Percentiles rank a stretch among this genome's conserved stretches.
Evolutionary conservation across 257 asterid genomes (phyloP).

Genomic region (Coffea eugenioides): DNA sequence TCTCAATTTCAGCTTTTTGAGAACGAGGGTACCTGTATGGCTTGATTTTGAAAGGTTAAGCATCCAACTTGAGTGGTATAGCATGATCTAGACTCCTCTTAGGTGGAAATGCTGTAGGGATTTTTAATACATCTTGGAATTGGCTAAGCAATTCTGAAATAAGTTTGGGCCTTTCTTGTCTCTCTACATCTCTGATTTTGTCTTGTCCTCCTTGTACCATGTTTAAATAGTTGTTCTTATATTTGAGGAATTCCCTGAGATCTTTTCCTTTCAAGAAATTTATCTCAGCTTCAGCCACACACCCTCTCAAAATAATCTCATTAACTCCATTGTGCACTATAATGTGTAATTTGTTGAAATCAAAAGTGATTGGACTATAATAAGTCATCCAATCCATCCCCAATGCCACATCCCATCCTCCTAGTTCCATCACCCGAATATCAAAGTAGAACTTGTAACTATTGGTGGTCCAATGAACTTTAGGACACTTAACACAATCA

Average conservation of each 20-base stretch:
- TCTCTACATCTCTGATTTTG: no score
- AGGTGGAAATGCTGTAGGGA: neutral
- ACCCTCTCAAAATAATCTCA: no score
- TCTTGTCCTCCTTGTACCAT: no score
- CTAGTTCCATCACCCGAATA: neutral
- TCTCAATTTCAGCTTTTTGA: neutral
- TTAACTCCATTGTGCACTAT: no score
- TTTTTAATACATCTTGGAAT: neutral
- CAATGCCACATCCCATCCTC: neutral
- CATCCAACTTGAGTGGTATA: accelerated
- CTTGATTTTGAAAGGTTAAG: neutral
- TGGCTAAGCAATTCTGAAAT: no score
- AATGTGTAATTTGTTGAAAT: no score
- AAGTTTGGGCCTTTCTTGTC: no score
- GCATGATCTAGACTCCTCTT: accelerated
- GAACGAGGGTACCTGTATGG: neutral
- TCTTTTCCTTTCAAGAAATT: no score
- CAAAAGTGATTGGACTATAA: neutral
- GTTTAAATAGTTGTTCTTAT: no score
- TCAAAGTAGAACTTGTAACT: no score
- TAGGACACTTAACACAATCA: neutral
- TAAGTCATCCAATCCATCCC: neutral
- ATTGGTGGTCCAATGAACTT: neutral
- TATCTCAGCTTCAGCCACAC: no score
- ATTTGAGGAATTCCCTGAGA: no score